These are phyloP conservation scores for Solanum piurae DNA, from an alignment of 257 asterid species.

Conservation along the genomic window DNA sequence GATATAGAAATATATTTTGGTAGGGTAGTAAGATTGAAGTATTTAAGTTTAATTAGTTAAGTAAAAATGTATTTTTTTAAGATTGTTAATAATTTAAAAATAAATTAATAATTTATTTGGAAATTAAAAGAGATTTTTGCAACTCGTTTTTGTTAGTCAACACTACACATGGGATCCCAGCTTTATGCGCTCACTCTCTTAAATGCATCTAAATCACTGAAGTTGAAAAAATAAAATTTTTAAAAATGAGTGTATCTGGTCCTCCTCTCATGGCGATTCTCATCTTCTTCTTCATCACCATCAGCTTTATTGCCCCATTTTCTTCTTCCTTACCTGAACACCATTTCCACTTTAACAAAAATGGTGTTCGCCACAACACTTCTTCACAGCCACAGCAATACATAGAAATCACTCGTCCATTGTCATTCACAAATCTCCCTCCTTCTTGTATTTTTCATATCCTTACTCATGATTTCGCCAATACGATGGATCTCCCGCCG, in stretches of 20 bases:
- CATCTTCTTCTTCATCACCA: not conserved
- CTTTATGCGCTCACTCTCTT: not conserved
- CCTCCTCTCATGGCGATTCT: not conserved
- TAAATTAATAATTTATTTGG: too few relatives aligned
- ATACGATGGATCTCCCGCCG: slow-evolving; percentile 57
- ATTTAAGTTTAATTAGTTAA: too few relatives aligned
- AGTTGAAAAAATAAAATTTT: too few relatives aligned
- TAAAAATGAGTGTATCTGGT: not conserved
- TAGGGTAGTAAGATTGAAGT: too few relatives aligned
- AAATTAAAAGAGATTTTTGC: not conserved
- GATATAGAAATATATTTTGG: too few relatives aligned
- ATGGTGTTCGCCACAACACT: not conserved
- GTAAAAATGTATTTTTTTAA: too few relatives aligned
- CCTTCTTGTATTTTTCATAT: slow-evolving; percentile 52
- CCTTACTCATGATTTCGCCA: slow-evolving; percentile 44
- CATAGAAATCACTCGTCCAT: slow-evolving; percentile 52
- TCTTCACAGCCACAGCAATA: slow-evolving; percentile 22
- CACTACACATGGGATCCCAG: not conserved
- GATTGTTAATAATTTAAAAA: too few relatives aligned
- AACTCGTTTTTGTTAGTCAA: not conserved
- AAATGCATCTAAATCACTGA: not conserved
- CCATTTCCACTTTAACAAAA: slow-evolving; percentile 19
- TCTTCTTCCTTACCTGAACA: slow-evolving; percentile 7
- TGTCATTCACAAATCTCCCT: slow-evolving; percentile 26
- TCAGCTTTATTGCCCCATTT: slow-evolving; percentile 4